Percentiles rank a stretch among this genome's conserved stretches.
These are phyloP conservation scores for Coniochaeta prunicola DNA, from an alignment of 2,329 filamentous ascomycete genomes.

Conservation along the genomic window DNA sequence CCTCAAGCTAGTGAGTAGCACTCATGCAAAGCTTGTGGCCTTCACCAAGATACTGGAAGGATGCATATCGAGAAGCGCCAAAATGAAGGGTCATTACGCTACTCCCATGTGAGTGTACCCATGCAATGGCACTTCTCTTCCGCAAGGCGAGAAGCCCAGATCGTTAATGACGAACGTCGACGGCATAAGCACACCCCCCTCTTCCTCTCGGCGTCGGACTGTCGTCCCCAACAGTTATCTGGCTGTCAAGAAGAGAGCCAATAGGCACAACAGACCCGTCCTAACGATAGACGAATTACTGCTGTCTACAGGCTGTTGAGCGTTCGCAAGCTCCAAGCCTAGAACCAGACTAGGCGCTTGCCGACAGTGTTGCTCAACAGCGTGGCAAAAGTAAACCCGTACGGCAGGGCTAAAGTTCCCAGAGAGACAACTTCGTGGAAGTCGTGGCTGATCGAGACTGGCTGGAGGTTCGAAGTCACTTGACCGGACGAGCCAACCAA, in stretches of 20 bases:
- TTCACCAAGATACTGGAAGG: neutral
- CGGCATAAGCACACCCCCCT: neutral
- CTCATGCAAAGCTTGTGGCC: neutral
- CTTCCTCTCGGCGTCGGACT: neutral
- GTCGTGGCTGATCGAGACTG: conserved; percentile 15
- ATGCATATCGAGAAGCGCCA: neutral
- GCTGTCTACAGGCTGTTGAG: no score
- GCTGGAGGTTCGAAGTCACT: conserved; percentile 9
- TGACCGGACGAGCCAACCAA: conserved; percentile 1
- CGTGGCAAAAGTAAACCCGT: conserved; percentile 5
- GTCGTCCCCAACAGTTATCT: neutral
- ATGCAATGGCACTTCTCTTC: neutral
- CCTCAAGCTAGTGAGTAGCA: neutral
- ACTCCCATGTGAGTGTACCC: neutral
- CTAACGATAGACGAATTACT: neutral
- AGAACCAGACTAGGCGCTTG: neutral
- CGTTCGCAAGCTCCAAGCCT: neutral
- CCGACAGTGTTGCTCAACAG: conserved; percentile 3
- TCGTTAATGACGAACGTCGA: no score
- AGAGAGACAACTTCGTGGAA: neutral
- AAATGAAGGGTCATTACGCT: no score
- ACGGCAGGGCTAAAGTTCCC: neutral
- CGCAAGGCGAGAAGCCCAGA: neutral
- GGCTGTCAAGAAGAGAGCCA: neutral
- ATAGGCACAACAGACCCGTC: neutral